Evolutionary conservation across 306 rosid genomes (phyloP).

Genomic region (Castanopsis chinensis): DNA sequence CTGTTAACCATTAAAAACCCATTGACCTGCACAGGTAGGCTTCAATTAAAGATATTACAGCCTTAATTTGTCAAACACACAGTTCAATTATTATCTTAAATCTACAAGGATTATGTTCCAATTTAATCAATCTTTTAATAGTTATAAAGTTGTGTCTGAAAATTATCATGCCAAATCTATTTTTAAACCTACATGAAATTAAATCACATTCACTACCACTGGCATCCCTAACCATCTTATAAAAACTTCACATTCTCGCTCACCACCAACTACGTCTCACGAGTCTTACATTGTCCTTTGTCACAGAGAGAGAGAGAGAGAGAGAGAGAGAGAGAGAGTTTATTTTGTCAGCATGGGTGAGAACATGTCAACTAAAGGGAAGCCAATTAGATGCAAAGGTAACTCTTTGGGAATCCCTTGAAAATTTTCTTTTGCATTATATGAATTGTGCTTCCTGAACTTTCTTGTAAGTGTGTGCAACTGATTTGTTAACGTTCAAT

Average conservation of each 20-base stretch:
- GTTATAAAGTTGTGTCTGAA: too few species aligned
- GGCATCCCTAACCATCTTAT: not conserved
- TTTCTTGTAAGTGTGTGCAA: not conserved
- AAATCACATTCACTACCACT: too few species aligned
- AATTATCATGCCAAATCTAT: too few species aligned
- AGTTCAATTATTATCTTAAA: too few species aligned
- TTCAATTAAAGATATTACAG: too few species aligned
- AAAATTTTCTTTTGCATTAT: not conserved
- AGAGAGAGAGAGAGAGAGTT: not conserved
- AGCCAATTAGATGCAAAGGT: slow-evolving; percentile 75
- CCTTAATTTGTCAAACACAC: too few species aligned
- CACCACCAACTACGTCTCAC: not conserved
- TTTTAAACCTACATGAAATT: too few species aligned
- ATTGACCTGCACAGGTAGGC: too few species aligned
- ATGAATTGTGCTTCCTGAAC: too few species aligned
- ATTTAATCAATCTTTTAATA: too few species aligned
- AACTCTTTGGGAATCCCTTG: not conserved
- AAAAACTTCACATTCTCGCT: not conserved
- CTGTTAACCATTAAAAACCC: too few species aligned
- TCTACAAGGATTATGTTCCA: too few species aligned
- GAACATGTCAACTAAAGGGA: slow-evolving; percentile 31
- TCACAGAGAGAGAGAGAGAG: not conserved
- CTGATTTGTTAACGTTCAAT: not conserved
- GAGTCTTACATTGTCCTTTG: not conserved
- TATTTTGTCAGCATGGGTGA: slow-evolving; percentile 37